Conservation (phyloP, 768 basidiomycete genomes). For the Leucosporidium scottii region DNA sequence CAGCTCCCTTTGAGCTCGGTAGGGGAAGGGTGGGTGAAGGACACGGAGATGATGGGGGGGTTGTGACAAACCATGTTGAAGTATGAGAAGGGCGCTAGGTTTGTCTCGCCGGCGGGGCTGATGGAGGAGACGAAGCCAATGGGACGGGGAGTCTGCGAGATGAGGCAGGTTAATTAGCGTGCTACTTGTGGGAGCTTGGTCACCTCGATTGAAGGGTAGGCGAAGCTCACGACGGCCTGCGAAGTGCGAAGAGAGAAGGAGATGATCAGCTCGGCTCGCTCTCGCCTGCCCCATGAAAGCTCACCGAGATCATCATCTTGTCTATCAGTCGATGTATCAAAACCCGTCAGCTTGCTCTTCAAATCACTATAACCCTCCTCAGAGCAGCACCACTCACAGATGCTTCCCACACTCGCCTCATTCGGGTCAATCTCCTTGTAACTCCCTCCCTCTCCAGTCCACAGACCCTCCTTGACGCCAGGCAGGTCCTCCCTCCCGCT, state of each 20-base stretch:
- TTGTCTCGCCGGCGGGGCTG: slow-evolving; percentile 50
- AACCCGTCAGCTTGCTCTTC: background rate
- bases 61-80: slow-evolving; percentile 48
- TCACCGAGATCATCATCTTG: slow-evolving; percentile 2
- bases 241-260: background rate
- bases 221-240: background rate
- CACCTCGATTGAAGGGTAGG: background rate
- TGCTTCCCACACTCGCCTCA: background rate
- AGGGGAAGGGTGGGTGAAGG: slow-evolving; percentile 48
- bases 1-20: slow-evolving; percentile 53
- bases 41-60: slow-evolving; percentile 61
- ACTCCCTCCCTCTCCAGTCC: slow-evolving; percentile 8
- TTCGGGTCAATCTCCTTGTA: slow-evolving; percentile 21
- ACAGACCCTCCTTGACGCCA: slow-evolving; percentile 21
- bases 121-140: slow-evolving; percentile 61
- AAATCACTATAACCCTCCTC: slow-evolving; percentile 7
- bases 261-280: background rate
- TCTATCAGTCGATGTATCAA: background rate
- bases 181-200: too few species aligned
- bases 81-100: slow-evolving; percentile 64
- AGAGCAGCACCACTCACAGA: slow-evolving; percentile 26
- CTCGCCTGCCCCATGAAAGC: background rate
- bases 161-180: too few species aligned
- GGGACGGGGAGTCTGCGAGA: slow-evolving; percentile 56
- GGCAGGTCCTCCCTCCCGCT: slow-evolving; percentile 5